Percentiles rank a stretch among this genome's conserved stretches.
These are phyloP conservation scores for Fraxinus albicans DNA, from an alignment of 305 asterid genomes.

Conservation along the genomic window DNA sequence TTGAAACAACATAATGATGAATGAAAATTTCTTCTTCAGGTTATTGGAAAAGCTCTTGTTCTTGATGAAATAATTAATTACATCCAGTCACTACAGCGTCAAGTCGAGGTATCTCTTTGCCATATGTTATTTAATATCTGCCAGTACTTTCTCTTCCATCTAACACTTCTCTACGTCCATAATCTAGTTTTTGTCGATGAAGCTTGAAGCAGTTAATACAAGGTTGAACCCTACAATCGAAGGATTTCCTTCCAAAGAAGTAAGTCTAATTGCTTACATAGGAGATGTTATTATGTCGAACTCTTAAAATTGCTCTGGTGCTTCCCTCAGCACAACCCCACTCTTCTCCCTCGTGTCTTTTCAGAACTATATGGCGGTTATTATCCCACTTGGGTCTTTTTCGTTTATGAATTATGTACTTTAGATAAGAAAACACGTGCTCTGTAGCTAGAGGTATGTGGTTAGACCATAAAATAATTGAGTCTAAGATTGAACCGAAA, in stretches of 20 bases:
- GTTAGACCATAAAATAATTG: not conserved
- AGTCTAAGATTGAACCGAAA: not conserved
- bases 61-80: constrained; percentile 92
- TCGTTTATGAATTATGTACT: not conserved
- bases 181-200: constrained; percentile 85
- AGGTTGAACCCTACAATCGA: constrained; percentile 60
- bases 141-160: constrained; percentile 3
- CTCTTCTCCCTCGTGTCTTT: not conserved
- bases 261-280: constrained; percentile 31
- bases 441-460: not conserved
- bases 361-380: not conserved
- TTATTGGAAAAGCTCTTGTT: constrained; percentile 87
- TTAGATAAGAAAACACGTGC: not conserved
- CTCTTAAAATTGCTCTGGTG: not conserved
- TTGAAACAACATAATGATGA: not conserved
- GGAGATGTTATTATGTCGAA: not conserved
- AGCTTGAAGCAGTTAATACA: constrained; percentile 90
- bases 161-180: constrained; percentile 16
- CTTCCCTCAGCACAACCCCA: not conserved
- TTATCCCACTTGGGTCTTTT: not conserved
- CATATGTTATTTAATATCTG: not conserved
- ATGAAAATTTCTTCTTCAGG: constrained; percentile 37
- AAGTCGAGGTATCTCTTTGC: constrained; percentile 72
- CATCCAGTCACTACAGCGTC: constrained; percentile 83
- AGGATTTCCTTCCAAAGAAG: constrained; percentile 71